Percentiles rank a stretch among this genome's conserved stretches.
Conservation (phyloP, 257 asterid species). For the Striga asiatica region DNA sequence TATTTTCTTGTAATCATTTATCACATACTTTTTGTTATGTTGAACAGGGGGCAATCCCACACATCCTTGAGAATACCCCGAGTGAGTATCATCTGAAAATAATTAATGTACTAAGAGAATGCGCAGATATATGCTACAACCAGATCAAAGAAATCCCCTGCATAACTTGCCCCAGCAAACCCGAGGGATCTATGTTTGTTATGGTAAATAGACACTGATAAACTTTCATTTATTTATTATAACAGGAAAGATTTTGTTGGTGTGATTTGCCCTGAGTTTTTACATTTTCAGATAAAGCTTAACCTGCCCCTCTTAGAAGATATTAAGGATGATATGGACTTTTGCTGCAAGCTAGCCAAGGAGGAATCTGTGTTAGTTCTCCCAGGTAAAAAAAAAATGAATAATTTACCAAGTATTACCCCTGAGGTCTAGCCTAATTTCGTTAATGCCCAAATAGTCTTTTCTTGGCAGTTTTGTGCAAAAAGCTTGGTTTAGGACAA, state of each 20-base stretch:
- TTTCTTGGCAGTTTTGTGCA: neutral
- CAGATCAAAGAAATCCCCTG: slow-evolving; percentile 47
- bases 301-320: slow-evolving; percentile 39
- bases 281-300: slow-evolving; percentile 54
- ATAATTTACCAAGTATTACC: neutral
- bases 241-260: neutral
- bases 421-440: neutral
- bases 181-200: slow-evolving; percentile 77
- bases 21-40: neutral
- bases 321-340: slow-evolving; percentile 59
- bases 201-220: slow-evolving; percentile 49
- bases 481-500: no score
- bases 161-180: slow-evolving; percentile 72
- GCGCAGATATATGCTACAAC: slow-evolving; percentile 38
- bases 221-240: neutral
- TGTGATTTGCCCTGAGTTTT: no score
- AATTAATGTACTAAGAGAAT: slow-evolving; percentile 31
- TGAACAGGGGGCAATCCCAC: slow-evolving; percentile 62
- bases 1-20: no score
- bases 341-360: slow-evolving; percentile 45
- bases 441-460: neutral
- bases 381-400: neutral
- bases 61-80: slow-evolving; percentile 45
- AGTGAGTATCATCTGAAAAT: slow-evolving; percentile 45
- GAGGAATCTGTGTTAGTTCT: neutral